These are phyloP conservation scores for Abrus precatorius DNA, from an alignment of 306 rosid species.

Conservation along the genomic window DNA sequence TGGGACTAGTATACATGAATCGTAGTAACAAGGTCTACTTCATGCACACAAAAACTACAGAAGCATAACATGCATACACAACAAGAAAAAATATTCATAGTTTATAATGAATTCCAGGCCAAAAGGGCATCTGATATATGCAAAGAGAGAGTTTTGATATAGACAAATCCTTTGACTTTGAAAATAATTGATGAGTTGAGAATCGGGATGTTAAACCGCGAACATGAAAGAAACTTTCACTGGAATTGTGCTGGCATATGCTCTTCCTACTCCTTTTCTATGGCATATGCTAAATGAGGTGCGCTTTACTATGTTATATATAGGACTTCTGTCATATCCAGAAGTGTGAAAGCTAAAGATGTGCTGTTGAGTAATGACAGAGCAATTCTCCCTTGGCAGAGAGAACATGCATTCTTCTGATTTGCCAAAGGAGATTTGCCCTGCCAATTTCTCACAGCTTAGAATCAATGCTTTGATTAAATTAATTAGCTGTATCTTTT, in stretches of 20 bases:
- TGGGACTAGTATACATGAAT: background rate
- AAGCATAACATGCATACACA: too few relatives aligned
- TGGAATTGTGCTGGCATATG: constrained; percentile 55
- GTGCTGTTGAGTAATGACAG: constrained; percentile 67
- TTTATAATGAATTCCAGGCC: background rate
- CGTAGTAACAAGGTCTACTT: background rate
- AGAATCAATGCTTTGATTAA: background rate
- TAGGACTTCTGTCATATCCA: background rate
- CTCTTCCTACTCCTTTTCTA: constrained; percentile 36
- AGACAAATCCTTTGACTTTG: constrained; percentile 34
- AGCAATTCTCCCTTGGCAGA: constrained; percentile 69
- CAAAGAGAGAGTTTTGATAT: constrained; percentile 8
- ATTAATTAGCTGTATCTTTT: background rate
- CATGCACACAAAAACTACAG: background rate
- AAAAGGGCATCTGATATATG: constrained; percentile 35
- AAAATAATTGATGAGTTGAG: constrained; percentile 26
- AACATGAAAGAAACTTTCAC: constrained; percentile 43
- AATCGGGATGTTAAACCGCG: constrained; percentile 46
- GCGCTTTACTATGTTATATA: constrained; percentile 44
- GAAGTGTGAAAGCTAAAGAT: background rate
- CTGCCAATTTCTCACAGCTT: constrained; percentile 59
- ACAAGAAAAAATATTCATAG: background rate
- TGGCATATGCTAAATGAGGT: constrained; percentile 54
- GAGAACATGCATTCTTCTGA: constrained; percentile 20
- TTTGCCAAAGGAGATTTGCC: constrained; percentile 84